Evolutionary conservation across 2,329 filamentous ascomycete genomes (phyloP), one percentile per base, ranked within the genome.

Genomic region (Ceratocystis destructans): DNA sequence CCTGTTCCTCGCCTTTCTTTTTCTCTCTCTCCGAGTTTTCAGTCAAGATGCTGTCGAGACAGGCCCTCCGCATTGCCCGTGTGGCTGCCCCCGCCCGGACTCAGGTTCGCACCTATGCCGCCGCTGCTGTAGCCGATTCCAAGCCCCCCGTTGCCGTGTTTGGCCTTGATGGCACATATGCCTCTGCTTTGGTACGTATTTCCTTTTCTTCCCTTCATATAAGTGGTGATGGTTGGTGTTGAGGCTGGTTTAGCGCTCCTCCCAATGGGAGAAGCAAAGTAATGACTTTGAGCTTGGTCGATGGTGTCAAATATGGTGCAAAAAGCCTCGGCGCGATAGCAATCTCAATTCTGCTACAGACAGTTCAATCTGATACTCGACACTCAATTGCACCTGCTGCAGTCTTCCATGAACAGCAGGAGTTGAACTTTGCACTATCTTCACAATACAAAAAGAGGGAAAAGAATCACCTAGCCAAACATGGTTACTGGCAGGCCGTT

Each of bases 91-190:
- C 83, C 72, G 77, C 83, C 69, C 72, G 75, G 74, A 80, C 80
- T 74, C 82, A 83, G 74, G 79, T 85, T 78, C 87, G 92, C 77
- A 85, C 84, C 77, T 96, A 90, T 79, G 90, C 90, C 74, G 89
- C 90, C 79, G 90, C 90, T 72, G 87, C 88, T 70, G 78, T 81
- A 70, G 78, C 82, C 70, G 80, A 83, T 74, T 76, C 84, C 72
- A 92, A 89, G 83, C 86, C 93, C 73, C 94, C 94, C 72, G 82
- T 96, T 76, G 84, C 92, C 73, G 85, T 99, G 75, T 99, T 90
- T 79, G 94, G 94, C 73, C 81, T 99, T 75, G 94, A 97, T 79
- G 94, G 94, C 79, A 97, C 93, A 76, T 99, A 99, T 81, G 94
- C 94, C 77, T 91, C 88, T 80, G 94, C 94, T 81, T 84, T 99